These are phyloP conservation scores for Boletus vermiculosoides DNA, from an alignment of 768 basidiomycete species.

Conservation along the genomic window DNA sequence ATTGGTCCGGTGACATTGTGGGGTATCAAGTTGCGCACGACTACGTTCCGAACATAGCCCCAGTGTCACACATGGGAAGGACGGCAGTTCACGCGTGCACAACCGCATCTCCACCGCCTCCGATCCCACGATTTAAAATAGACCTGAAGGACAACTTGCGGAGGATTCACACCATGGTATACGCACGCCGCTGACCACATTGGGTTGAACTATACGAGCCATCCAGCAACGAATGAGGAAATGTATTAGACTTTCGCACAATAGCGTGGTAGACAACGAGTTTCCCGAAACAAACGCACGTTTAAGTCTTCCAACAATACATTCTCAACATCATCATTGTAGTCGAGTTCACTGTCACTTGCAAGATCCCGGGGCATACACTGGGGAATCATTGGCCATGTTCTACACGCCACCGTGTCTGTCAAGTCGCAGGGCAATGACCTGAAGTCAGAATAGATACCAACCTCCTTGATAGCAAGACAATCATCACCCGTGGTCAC, in stretches of 20 bases:
- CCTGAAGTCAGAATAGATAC: slow-evolving; percentile 15
- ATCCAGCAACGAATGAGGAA: background rate
- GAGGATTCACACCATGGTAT: too few relatives aligned
- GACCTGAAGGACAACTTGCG: too few relatives aligned
- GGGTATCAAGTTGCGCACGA: slow-evolving; percentile 12
- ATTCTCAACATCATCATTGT: background rate
- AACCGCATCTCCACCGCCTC: too few relatives aligned
- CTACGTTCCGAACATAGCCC: slow-evolving; percentile 30
- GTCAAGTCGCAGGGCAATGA: background rate
- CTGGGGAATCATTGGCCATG: slow-evolving; percentile 27
- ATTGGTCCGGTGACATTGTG: slow-evolving; percentile 40
- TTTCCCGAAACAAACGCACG: background rate
- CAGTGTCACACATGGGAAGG: slow-evolving; percentile 10
- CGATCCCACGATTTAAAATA: too few relatives aligned
- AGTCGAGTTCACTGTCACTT: background rate
- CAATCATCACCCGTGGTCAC: slow-evolving; percentile 58
- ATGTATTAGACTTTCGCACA: too few relatives aligned
- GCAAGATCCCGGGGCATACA: background rate
- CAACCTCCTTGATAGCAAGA: slow-evolving; percentile 60
- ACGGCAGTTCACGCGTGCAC: too few relatives aligned
- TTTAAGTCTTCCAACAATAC: background rate
- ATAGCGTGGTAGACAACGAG: too few relatives aligned
- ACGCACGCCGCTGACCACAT: too few relatives aligned
- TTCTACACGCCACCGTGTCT: slow-evolving; percentile 36
- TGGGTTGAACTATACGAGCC: background rate